Percentiles rank a stretch among this genome's conserved stretches.
These are phyloP conservation scores for Neofusicoccum parvum DNA, from an alignment of 2,329 filamentous ascomycete genomes.

Conservation along the genomic window DNA sequence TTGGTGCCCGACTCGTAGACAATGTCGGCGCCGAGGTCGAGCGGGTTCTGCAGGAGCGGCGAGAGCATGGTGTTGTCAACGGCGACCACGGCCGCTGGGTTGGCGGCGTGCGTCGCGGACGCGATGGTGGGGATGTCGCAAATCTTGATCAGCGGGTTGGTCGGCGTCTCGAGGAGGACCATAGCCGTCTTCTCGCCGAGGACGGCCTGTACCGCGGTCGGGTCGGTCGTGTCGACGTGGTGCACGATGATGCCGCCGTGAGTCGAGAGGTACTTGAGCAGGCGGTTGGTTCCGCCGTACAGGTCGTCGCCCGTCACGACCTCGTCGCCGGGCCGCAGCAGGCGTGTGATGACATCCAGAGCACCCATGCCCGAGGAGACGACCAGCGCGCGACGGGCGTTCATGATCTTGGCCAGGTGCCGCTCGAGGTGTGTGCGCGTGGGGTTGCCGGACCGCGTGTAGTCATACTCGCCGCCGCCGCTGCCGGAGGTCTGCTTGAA, in stretches of 20 bases:
- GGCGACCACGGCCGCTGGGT: conserved; percentile 77
- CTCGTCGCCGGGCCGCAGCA: conserved; percentile 90
- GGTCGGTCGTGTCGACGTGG: conserved; percentile 89
- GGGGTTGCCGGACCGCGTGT: conserved; percentile 95
- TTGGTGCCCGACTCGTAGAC: conserved; percentile 98
- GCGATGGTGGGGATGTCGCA: conserved; percentile 87
- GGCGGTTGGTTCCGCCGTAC: conserved; percentile 91
- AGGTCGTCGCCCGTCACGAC: conserved; percentile 96
- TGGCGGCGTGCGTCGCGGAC: conserved; percentile 72
- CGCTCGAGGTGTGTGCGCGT: conserved; percentile 94
- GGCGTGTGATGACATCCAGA: conserved; percentile 89
- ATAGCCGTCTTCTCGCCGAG: conserved; percentile 84
- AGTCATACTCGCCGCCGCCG: conserved; percentile 89
- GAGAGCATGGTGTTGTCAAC: conserved; percentile 99
- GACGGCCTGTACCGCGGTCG: conserved; percentile 68
- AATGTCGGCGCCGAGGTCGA: conserved; percentile 92
- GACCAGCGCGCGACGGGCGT: conserved; percentile 83
- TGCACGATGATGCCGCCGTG: conserved; percentile 92
- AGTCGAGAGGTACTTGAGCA: conserved; percentile 87
- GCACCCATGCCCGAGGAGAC: conserved; percentile 98
- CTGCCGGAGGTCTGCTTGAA: conserved; percentile 92
- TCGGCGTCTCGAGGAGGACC: conserved; percentile 94
- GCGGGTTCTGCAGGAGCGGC: conserved; percentile 87
- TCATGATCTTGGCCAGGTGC: conserved; percentile 99
- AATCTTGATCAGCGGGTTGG: conserved; percentile 97